Conservation (phyloP, 345 rosid genomes). For the Rhodomyrtus tomentosa region DNA sequence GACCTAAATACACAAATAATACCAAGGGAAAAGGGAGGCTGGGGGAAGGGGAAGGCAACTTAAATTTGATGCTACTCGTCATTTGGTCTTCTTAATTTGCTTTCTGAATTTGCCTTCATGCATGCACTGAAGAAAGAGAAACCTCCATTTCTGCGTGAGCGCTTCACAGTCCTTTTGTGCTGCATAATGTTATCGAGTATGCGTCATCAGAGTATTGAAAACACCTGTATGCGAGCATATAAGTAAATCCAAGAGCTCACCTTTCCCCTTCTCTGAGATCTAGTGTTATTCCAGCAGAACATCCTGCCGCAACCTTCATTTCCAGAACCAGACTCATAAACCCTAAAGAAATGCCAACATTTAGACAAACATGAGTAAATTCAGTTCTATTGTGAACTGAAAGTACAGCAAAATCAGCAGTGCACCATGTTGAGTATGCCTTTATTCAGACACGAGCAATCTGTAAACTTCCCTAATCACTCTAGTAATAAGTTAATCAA, state of each 20-base stretch:
- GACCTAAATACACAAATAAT: slow-evolving; percentile 9
- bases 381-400: background rate
- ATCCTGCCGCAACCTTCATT: slow-evolving; percentile 69
- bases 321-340: slow-evolving; percentile 75
- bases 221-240: background rate
- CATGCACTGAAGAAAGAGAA: slow-evolving; percentile 62
- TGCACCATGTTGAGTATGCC: background rate
- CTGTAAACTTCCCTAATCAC: background rate
- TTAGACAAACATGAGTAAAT: background rate
- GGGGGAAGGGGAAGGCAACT: too few species aligned
- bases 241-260: slow-evolving; percentile 14
- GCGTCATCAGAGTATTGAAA: background rate
- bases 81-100: slow-evolving; percentile 34
- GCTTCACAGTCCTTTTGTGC: slow-evolving; percentile 43
- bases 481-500: background rate
- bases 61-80: slow-evolving; percentile 4
- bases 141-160: slow-evolving; percentile 24
- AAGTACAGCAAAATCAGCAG: background rate
- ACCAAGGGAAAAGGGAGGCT: background rate
- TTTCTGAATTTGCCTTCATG: slow-evolving; percentile 52
- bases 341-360: slow-evolving; percentile 31
- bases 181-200: slow-evolving; percentile 8
- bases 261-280: slow-evolving; percentile 41
- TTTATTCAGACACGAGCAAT: background rate
- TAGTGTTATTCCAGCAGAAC: slow-evolving; percentile 70